Evolutionary conservation across 768 basidiomycete species (phyloP), one percentile per base, ranked within the genome.

Genomic region (Suillus bovinus): DNA sequence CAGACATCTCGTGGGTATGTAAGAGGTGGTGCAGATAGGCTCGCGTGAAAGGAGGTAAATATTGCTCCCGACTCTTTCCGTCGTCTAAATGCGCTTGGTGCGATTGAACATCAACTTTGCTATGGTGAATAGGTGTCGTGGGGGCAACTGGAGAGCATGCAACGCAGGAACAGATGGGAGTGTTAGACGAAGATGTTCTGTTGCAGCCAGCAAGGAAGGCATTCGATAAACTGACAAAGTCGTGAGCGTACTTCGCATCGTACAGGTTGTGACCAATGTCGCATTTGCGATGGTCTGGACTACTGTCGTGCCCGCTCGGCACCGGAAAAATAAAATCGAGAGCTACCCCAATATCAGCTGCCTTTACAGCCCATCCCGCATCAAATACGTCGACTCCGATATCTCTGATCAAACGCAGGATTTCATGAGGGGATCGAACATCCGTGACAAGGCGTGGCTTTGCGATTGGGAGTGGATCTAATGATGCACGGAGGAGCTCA

Each of bases 1-100:
- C 88, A 0, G 88, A 85, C 93, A 96, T 94, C 72, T 96, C 94
- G 73, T 95, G 94, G 7, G 93, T 93, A 58, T 89, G 87, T 39
- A 94, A 77, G 16, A 96, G 83, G 67, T 96, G 93, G 70, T 96
- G 92, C 34, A 93, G 57, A 66, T 95, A 96, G 3, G 90, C 89
- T 16, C 82, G 80, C 5, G 80, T 64, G 65, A 76, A 78, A 2
- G 79, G 73, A 1, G 77, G 75, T 29, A 69, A 70, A 56, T 73
- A 71, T 16, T 27, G 58, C 24, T 24, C 7, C 56, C 5, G 10
- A 9, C 8, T 57, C 8, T 46, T 56, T 53, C 63, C 59, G 11
- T 31, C 58, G 3, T 47, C 14, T 49, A 2, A n/a, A 0, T 34
- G 22, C n/a, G 67, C 52, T 11, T 58, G 29, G 16, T 69, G 64